Evolutionary conservation across 2,329 filamentous ascomycete species (phyloP).

Genomic region (Aspergillus fumigatiaffinis): DNA sequence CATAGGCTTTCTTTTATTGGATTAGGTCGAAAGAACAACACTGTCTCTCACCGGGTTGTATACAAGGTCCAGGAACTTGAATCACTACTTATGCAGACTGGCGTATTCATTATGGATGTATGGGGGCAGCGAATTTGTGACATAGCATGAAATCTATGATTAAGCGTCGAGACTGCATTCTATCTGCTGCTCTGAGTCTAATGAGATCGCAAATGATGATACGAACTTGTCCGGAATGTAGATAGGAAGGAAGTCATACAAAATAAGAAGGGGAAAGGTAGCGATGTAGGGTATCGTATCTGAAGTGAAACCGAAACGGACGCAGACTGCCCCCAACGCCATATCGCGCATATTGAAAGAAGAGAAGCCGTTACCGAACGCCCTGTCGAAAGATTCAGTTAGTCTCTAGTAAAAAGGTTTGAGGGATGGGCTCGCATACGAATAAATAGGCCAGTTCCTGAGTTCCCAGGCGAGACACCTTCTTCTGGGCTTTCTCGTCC

Average conservation of each 20-base stretch:
- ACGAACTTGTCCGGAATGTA: not conserved
- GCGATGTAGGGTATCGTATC: conserved; percentile 5
- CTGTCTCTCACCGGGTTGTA: not conserved
- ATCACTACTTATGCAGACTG: not conserved
- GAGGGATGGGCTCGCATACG: conserved; percentile 28
- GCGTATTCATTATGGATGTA: not conserved
- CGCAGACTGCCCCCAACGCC: conserved; percentile 9
- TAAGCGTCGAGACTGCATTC: not conserved
- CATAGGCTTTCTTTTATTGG: not conserved
- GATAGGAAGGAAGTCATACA: not conserved
- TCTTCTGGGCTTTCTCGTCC: conserved; percentile 67
- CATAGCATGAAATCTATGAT: not conserved
- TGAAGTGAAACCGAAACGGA: not conserved
- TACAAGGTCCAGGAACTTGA: not conserved
- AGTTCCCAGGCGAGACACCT: conserved; percentile 62
- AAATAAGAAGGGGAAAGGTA: not conserved
- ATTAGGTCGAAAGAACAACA: not conserved
- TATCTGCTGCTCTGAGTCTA: not conserved
- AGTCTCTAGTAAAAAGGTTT: not conserved
- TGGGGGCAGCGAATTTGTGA: not conserved
- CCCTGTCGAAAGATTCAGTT: conserved; percentile 13
- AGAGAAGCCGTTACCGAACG: conserved; percentile 10
- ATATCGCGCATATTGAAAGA: not conserved
- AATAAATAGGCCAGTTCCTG: conserved; percentile 70
- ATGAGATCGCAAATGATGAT: not conserved